Evolutionary conservation across 805 yeast genomes (phyloP), one percentile per base, ranked within the genome.

Genomic region (Hanseniaspora clermontiae): DNA sequence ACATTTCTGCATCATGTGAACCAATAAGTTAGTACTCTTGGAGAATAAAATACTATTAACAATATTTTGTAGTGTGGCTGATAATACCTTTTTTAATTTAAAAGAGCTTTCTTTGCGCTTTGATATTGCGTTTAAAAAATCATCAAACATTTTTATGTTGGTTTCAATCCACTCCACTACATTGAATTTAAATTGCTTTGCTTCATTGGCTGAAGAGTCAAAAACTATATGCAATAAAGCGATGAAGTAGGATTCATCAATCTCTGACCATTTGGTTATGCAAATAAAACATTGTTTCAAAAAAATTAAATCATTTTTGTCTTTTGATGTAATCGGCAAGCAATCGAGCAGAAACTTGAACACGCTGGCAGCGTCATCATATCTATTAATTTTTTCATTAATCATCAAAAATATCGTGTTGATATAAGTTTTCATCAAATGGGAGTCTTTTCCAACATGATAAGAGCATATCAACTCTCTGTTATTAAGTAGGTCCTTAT

Each of bases 1-100:
- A 19, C 55, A 51, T 5, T 38, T 17, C 31, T 51, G 55, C 19
- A 53, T n/a, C 32, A 53, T 29, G 39, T 53, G 57, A 5, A 19
- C 29, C 24, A 46, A 9, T 5, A 53, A 7, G 14, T 12, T 34
- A 11, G 29, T 10, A 11, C 34, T 34, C 19, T 46, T 36, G 3
- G 49, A 17, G 19, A 20, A 17, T 17, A 46, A 31, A 14, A 20
- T 20, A 34, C 29, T 34, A 4, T 46, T 27, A 46, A 46, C 15
- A 3, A 46, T 34, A 14, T 34, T 17, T 12, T 46, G 40, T 29
- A 46, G 24, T 10, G 29, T 32, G 14, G 1, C 19, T 7, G 11
- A 12, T 3, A 32, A 5, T 1, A n/a, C 12, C 32, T 32, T 46
- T 2, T 34, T 46, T 34, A 46, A 3, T 5, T 46, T 34, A 5